Evolutionary conservation across 257 asterid genomes (phyloP).

Genomic region (Nicotiana knightiana): DNA sequence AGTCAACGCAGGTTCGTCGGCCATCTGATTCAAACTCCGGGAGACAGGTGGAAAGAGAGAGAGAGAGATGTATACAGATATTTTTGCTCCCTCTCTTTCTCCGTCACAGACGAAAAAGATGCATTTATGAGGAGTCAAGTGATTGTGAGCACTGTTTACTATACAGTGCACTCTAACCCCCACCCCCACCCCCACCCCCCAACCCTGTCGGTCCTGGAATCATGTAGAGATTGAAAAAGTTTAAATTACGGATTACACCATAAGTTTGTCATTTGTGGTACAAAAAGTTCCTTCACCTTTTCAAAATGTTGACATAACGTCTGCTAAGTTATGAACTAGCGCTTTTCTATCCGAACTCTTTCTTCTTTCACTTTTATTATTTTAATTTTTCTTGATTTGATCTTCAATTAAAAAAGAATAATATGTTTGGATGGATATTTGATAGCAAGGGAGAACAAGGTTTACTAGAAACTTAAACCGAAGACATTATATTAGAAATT

Average conservation of each 20-base stretch:
- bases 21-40: slow-evolving; percentile 31
- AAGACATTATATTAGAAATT: no score
- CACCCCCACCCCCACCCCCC: no score
- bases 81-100: neutral
- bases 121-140: no score
- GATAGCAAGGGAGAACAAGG: no score
- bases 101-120: neutral
- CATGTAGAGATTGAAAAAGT: neutral
- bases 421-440: no score
- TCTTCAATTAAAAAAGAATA: neutral
- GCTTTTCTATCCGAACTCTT: neutral
- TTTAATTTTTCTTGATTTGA: neutral
- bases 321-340: neutral
- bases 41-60: neutral
- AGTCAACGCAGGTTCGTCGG: slow-evolving; percentile 80
- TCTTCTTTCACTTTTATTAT: neutral
- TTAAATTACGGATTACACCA: neutral
- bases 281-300: neutral
- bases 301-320: neutral
- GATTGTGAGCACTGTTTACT: no score
- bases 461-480: no score
- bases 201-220: neutral
- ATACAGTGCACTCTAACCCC: no score
- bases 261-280: neutral
- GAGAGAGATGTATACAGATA: neutral